phyloP scores from a whole-genome alignment of 2,329 filamentous ascomycete genomes.

The Cryphonectria nitschkei region DNA sequence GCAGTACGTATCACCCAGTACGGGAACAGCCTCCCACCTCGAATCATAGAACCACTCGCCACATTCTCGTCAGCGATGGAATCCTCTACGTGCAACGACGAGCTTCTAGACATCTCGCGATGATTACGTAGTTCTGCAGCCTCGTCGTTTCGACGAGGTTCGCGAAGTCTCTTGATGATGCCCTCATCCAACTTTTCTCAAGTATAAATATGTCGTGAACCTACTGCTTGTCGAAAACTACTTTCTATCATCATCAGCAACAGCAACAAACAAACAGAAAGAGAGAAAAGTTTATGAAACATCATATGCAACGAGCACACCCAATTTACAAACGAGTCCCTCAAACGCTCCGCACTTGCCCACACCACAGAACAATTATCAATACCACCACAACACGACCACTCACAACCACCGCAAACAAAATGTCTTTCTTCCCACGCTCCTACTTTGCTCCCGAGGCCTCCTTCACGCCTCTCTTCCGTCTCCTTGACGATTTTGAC shows the following conservation, averaged over 20 bases:
- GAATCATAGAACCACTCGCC: slow-evolving; percentile 16
- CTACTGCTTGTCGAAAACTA: neutral
- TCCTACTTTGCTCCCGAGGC: slow-evolving; percentile 51
- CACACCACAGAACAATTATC: slow-evolving; percentile 4
- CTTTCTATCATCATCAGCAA: slow-evolving; percentile 9
- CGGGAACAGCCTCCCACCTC: slow-evolving; percentile 12
- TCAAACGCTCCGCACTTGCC: slow-evolving; percentile 24
- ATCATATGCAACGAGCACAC: slow-evolving; percentile 26
- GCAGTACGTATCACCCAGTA: neutral
- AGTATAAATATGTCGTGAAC: slow-evolving; percentile 25
- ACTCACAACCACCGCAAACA: slow-evolving; percentile 41
- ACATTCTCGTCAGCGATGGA: slow-evolving; percentile 15
- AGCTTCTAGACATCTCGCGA: slow-evolving; percentile 18
- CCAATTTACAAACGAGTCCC: slow-evolving; percentile 27
- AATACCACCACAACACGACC: slow-evolving; percentile 34
- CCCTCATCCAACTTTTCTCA: neutral
- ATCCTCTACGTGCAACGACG: slow-evolving; percentile 20
- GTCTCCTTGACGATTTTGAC: slow-evolving; percentile 67
- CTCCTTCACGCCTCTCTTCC: slow-evolving; percentile 65
- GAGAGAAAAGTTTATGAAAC: neutral
- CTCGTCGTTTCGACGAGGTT: slow-evolving; percentile 24
- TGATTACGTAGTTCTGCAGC: slow-evolving; percentile 27
- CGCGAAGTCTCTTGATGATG: slow-evolving; percentile 16
- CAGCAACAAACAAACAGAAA: neutral
- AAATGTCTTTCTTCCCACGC: slow-evolving; percentile 65